These are phyloP conservation scores for Suillus paluster DNA, from an alignment of 768 basidiomycete species.

Conservation along the genomic window DNA sequence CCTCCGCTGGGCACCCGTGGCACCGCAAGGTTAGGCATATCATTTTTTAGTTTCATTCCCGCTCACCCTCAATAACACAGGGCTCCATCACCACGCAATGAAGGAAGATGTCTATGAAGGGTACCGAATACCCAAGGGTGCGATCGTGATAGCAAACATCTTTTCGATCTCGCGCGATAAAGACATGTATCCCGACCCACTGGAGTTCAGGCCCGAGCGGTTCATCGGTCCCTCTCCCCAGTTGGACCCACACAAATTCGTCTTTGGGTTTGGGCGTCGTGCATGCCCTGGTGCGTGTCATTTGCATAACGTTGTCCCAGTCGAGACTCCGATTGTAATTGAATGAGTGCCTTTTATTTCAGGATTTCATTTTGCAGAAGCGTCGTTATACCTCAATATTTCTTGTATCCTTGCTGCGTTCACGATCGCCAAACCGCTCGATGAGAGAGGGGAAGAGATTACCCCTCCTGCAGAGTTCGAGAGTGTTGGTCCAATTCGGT, in stretches of 20 bases:
- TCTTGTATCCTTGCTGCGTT: constrained; percentile 43
- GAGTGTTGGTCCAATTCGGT: background rate
- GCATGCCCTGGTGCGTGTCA: constrained; percentile 17
- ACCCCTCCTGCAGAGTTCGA: background rate
- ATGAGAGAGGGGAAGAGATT: constrained; percentile 15
- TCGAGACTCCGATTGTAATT: background rate
- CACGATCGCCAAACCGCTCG: constrained; percentile 39
- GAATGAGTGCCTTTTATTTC: background rate
- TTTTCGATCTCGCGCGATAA: constrained; percentile 13
- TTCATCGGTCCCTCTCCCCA: constrained; percentile 31
- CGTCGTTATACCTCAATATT: constrained; percentile 41
- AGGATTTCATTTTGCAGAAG: constrained; percentile 32
- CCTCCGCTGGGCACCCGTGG: constrained; percentile 24
- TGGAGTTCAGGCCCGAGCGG: constrained; percentile 53
- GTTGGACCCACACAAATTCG: constrained; percentile 15
- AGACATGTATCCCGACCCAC: constrained; percentile 49
- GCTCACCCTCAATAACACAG: background rate
- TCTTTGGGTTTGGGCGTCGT: constrained; percentile 23
- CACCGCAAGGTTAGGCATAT: constrained; percentile 1
- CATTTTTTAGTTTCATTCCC: no score
- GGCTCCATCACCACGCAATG: background rate
- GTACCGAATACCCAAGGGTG: constrained; percentile 8
- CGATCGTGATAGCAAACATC: background rate
- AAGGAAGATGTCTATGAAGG: constrained; percentile 22
- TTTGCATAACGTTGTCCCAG: background rate